phyloP scores from a whole-genome alignment of 805 yeast genomes.

The Brettanomyces anomalus region DNA sequence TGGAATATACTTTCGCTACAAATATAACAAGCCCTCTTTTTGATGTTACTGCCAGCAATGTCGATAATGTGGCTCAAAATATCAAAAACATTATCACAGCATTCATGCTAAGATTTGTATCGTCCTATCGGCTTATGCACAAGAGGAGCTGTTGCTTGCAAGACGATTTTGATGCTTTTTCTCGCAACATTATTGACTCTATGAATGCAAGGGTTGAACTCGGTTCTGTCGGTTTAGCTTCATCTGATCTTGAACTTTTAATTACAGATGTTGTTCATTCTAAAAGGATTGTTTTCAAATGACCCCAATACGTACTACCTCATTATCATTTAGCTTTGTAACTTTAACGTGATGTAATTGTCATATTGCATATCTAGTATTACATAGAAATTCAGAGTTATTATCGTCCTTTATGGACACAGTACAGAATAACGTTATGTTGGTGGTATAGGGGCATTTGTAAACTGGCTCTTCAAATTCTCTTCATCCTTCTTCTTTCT shows the following conservation, averaged over 20 bases:
- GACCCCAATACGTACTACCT: too few species aligned
- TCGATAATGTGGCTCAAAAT: slow-evolving; percentile 14
- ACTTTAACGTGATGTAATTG: too few species aligned
- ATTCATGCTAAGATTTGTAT: slow-evolving; percentile 10
- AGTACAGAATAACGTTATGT: too few species aligned
- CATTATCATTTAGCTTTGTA: too few species aligned
- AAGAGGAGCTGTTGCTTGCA: slow-evolving; percentile 2
- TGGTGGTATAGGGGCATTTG: slow-evolving; percentile 2
- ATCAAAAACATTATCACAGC: slow-evolving; percentile 9
- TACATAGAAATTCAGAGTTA: too few species aligned
- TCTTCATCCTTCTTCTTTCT: slow-evolving; percentile 63
- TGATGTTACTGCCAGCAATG: slow-evolving; percentile 12
- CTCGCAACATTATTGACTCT: not conserved
- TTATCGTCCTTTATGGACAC: too few species aligned
- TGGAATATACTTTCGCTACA: slow-evolving; percentile 4
- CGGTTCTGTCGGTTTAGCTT: not conserved
- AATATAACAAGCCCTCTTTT: slow-evolving; percentile 3
- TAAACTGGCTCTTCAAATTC: slow-evolving; percentile 48
- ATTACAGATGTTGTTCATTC: not conserved
- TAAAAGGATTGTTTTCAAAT: not conserved
- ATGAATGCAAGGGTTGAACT: not conserved
- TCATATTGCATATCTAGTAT: too few species aligned
- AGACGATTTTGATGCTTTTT: not conserved
- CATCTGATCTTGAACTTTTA: not conserved
- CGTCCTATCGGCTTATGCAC: slow-evolving; percentile 10